These are phyloP conservation scores for Chloris gayana DNA, from an alignment of 176 grass and related monocot species.

Conservation along the genomic window DNA sequence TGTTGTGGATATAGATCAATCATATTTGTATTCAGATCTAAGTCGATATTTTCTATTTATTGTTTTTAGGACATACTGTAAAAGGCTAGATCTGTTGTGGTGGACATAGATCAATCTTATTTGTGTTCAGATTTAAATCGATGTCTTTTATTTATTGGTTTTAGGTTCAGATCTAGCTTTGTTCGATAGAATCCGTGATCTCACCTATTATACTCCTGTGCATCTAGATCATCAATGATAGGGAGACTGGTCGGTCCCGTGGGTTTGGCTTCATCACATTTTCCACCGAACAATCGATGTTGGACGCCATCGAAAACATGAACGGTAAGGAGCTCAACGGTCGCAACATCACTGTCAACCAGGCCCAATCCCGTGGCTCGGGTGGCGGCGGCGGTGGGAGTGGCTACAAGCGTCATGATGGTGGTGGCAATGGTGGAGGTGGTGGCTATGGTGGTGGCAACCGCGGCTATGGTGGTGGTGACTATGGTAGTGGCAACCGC, in stretches of 20 bases:
- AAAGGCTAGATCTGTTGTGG: background rate
- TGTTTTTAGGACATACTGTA: background rate
- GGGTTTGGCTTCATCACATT: conserved; percentile 96
- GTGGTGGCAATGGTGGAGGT: background rate
- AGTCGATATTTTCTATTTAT: too few species aligned
- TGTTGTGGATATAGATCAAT: too few species aligned
- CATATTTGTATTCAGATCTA: too few species aligned
- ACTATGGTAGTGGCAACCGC: background rate
- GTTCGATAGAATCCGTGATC: fast-evolving
- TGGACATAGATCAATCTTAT: background rate
- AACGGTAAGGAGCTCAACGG: conserved; percentile 82
- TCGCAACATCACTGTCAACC: conserved; percentile 90
- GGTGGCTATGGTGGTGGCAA: conserved; percentile 13
- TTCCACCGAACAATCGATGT: conserved; percentile 63
- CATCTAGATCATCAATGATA: conserved; percentile 86
- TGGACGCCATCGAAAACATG: conserved; percentile 84
- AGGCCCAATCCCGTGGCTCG: conserved; percentile 72
- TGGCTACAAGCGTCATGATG: background rate
- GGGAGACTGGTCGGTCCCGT: conserved; percentile 85
- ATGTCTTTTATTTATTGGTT: too few species aligned
- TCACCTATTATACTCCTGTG: background rate
- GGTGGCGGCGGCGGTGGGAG: conserved; percentile 46
- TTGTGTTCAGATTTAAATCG: too few species aligned
- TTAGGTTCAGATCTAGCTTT: conserved; percentile 37
- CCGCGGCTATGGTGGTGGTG: conserved; percentile 13